Base-by-base conservation (phyloP, 768 basidiomycete genomes). In the Hebeloma cylindrosporum region DNA sequence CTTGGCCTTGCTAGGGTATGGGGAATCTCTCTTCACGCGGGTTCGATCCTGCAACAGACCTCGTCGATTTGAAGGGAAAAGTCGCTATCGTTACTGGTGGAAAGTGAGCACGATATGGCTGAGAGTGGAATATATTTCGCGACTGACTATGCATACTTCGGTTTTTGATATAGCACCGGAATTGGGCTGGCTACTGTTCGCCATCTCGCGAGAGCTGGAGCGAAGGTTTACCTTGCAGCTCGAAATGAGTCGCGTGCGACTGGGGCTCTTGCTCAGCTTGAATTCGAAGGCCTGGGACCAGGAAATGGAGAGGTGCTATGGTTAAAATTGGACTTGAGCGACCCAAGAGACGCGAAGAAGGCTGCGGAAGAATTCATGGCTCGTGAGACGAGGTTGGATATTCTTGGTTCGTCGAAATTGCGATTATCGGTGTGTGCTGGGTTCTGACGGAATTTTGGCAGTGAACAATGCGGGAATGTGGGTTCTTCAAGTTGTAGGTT, bases 401-500 rank as follows among this genome's bases (percentile, higher is more conserved):
- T 82, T 5, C 54, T 84, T 13, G 51, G 81, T 80, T 23, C 4
- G 35, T 25, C 21, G n/a, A 18, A 21, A n/a, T 3, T 21, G 17
- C 18, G 21, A 7, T 5, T 13, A 21, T n/a, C 16, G 5, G 20
- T 23, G 11, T 26, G 4, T 31, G 7, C 17, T 2, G 10, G 11
- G 26, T 36, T 32, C 39, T 18, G 10, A 16, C 18, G 3, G 11
- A 8, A 2, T 26, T 40, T 16, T 35, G 10, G 16, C 35, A 80
- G 80, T 82, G 18, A 80, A 80, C 49, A 83, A 83, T 46, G 80
- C 77, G 20, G 76, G 61, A 13, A 44, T 69, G 81, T 80, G 46
- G 54, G 72, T 47, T 11, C 21, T 9, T 9, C 10, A 20, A 8
- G 11, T 6, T 2, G 13, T 13, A 4, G n/a, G 35, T 16, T 5